phyloP scores from a whole-genome alignment of 805 yeast species.

The Cyberlindnera maritima region DNA sequence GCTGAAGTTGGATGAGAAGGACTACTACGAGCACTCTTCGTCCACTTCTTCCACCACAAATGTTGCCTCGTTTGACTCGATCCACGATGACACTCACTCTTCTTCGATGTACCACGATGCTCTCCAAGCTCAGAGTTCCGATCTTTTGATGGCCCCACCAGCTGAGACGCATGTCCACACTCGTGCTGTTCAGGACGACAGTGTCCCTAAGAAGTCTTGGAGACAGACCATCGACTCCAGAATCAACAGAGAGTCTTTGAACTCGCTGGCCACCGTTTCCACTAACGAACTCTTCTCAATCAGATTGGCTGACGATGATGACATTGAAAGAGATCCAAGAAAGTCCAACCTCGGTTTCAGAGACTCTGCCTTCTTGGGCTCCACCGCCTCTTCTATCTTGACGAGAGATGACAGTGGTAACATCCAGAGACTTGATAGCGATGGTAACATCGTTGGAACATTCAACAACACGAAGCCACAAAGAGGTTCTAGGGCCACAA shows the following conservation, averaged over 20 bases:
- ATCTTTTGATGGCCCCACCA: slow-evolving; percentile 32
- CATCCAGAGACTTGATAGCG: slow-evolving; percentile 27
- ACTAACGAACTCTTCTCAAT: slow-evolving; percentile 82
- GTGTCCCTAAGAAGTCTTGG: slow-evolving; percentile 55
- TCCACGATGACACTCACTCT: slow-evolving; percentile 29
- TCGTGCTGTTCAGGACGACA: slow-evolving; percentile 10
- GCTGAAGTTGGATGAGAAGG: slow-evolving; percentile 46
- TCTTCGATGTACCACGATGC: slow-evolving; percentile 38
- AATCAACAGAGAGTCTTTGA: slow-evolving; percentile 56
- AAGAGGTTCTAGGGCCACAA: slow-evolving; percentile 23
- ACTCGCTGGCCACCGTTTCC: slow-evolving; percentile 78
- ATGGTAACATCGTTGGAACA: slow-evolving; percentile 27
- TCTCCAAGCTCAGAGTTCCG: slow-evolving; percentile 37
- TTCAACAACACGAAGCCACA: slow-evolving; percentile 9
- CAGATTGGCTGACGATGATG: slow-evolving; percentile 63
- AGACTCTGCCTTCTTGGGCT: slow-evolving; percentile 39
- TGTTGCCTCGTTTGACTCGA: slow-evolving; percentile 33
- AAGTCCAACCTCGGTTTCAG: slow-evolving; percentile 38
- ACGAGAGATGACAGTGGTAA: slow-evolving; percentile 30
- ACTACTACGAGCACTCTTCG: slow-evolving; percentile 31
- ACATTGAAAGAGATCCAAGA: slow-evolving; percentile 40
- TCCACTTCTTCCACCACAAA: slow-evolving; percentile 53
- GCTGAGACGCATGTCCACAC: slow-evolving; percentile 8
- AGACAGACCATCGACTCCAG: slow-evolving; percentile 37
- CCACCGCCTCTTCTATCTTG: slow-evolving; percentile 25